Evolutionary conservation across 805 yeast genomes (phyloP).

Genomic region (Ogataea naganishii): DNA sequence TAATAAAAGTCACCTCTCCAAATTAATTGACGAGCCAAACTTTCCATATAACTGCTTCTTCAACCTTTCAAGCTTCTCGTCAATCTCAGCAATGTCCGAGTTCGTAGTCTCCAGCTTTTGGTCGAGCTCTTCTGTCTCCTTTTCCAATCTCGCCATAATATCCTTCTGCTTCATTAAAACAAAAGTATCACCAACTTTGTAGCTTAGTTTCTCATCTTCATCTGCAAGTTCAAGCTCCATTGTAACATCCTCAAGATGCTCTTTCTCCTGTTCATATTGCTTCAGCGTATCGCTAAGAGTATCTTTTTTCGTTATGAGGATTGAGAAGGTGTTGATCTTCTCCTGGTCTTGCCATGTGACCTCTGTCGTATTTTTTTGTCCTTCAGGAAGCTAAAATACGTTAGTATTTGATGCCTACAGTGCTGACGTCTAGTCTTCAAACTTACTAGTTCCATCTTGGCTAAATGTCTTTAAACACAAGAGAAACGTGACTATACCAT

Average conservation of each 20-base stretch:
- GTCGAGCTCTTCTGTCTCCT: slow-evolving; percentile 47
- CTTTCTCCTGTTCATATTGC: slow-evolving; percentile 59
- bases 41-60: slow-evolving; percentile 76
- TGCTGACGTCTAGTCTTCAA: too few relatives aligned
- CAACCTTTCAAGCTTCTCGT: slow-evolving; percentile 46
- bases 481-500: too few relatives aligned
- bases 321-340: slow-evolving; percentile 81
- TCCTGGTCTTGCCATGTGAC: slow-evolving; percentile 83
- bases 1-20: slow-evolving; percentile 62
- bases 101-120: slow-evolving; percentile 37
- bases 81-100: slow-evolving; percentile 38
- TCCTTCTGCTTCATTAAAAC: slow-evolving; percentile 58
- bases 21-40: slow-evolving; percentile 82
- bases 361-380: slow-evolving; percentile 45
- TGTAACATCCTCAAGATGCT: slow-evolving; percentile 78
- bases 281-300: slow-evolving; percentile 40
- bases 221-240: slow-evolving; percentile 83
- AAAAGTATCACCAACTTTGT: slow-evolving; percentile 77
- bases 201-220: slow-evolving; percentile 61
- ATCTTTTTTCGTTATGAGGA: slow-evolving; percentile 66
- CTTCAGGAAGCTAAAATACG: slow-evolving; percentile 48
- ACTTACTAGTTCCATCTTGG: too few relatives aligned
- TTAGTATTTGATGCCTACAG: too few relatives aligned
- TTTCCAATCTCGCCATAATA: slow-evolving; percentile 61
- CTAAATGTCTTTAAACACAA: too few relatives aligned